phyloP scores from a whole-genome alignment of 163 green algal species.

The Chlorella variabilis region DNA sequence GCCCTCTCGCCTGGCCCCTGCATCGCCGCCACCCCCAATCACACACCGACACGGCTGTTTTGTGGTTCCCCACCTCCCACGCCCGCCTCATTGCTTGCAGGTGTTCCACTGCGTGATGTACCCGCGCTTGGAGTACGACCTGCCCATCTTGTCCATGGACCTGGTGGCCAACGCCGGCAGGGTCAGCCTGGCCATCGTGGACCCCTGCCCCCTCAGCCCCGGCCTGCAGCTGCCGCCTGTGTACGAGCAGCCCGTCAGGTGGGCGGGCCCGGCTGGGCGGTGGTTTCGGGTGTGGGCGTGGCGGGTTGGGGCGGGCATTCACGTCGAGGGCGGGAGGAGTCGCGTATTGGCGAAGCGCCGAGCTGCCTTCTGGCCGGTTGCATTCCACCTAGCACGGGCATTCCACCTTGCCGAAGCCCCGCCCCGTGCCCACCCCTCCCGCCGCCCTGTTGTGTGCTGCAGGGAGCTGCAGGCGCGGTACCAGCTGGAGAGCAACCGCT shows the following conservation, averaged over 20 bases:
- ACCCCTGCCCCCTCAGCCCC: conserved; percentile 70
- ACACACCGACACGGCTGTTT: no score
- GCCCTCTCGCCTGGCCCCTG: no score
- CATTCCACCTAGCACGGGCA: no score
- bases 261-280: no score
- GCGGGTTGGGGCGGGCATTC: no score
- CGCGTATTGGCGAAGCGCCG: no score
- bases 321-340: no score
- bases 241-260: conserved; percentile 66
- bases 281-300: no score
- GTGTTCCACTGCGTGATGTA: conserved; percentile 86
- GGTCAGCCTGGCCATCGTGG: conserved; percentile 75
- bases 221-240: conserved; percentile 66
- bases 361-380: no score
- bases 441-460: neutral
- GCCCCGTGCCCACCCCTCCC: neutral
- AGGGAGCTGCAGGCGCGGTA: conserved; percentile 60
- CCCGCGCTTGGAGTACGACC: conserved; percentile 67
- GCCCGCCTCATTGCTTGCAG: conserved; percentile 19
- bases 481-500: conserved; percentile 52
- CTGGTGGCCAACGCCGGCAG: conserved; percentile 62
- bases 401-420: neutral
- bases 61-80: no score
- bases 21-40: no score
- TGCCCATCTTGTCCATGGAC: conserved; percentile 87